phyloP scores from a whole-genome alignment of 176 grass and related monocot genomes.

The Oropetium thomaeum region DNA sequence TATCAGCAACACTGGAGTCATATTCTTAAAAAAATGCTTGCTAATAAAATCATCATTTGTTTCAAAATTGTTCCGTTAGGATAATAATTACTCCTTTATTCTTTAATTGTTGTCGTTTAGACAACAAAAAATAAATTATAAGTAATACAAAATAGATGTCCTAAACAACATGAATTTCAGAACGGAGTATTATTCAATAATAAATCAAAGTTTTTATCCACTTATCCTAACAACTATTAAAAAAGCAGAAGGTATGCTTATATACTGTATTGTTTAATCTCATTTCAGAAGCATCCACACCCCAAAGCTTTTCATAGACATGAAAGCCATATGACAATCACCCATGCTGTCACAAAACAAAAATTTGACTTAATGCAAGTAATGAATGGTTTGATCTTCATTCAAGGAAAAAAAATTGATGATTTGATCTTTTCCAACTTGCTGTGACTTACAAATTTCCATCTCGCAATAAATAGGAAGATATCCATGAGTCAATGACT shows the following conservation, averaged over 20 bases:
- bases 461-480: not conserved
- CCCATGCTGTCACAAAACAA: not conserved
- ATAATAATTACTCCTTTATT: too few species aligned
- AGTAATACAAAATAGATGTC: too few species aligned
- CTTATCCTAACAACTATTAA: too few species aligned
- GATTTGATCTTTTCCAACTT: not conserved
- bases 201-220: too few species aligned
- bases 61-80: too few species aligned
- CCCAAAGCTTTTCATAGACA: too few species aligned
- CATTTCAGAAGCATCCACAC: not conserved
- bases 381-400: not conserved
- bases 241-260: not conserved
- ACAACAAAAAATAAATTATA: too few species aligned
- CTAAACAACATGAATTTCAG: too few species aligned
- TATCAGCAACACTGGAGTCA: not conserved
- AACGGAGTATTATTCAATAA: too few species aligned
- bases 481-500: not conserved
- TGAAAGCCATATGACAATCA: not conserved
- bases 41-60: not conserved
- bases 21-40: not conserved
- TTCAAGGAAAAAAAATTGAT: not conserved
- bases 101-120: too few species aligned
- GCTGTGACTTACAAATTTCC: not conserved
- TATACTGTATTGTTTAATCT: not conserved
- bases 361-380: not conserved